These are phyloP conservation scores for Talaromyces liani DNA, from an alignment of 495 filamentous ascomycete genomes.

Conservation along the genomic window DNA sequence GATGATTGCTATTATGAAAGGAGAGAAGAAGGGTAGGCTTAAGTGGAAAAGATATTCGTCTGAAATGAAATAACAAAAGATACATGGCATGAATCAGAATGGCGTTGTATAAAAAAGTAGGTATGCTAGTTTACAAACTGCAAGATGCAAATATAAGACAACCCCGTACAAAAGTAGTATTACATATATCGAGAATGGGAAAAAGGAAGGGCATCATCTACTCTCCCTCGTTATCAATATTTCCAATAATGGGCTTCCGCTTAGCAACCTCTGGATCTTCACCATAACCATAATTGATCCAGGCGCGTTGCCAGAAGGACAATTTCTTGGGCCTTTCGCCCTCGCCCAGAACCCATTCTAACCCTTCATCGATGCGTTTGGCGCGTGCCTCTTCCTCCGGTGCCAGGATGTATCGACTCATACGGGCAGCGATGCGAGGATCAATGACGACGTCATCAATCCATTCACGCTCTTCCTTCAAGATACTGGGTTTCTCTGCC, in stretches of 20 bases:
- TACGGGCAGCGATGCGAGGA: constrained; percentile 64
- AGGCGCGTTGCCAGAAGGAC: constrained; percentile 35
- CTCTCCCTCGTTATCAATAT: constrained; percentile 28
- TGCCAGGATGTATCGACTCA: constrained; percentile 63
- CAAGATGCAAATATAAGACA: background rate
- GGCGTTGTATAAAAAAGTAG: background rate
- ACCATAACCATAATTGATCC: constrained; percentile 39
- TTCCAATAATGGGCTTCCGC: constrained; percentile 33
- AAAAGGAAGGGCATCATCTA: constrained; percentile 10
- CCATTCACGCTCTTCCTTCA: constrained; percentile 60
- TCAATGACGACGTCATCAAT: constrained; percentile 72
- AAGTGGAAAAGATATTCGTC: too few relatives aligned
- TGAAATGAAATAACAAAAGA: background rate
- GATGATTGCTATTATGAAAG: too few relatives aligned
- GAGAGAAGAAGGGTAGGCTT: too few relatives aligned
- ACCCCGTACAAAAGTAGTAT: background rate
- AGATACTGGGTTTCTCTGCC: background rate
- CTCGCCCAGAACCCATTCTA: constrained; percentile 60
- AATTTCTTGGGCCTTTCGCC: constrained; percentile 28
- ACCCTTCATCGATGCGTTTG: constrained; percentile 50
- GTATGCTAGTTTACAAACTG: constrained; percentile 5
- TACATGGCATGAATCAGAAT: background rate
- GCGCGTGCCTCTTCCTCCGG: constrained; percentile 62
- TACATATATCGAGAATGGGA: background rate
- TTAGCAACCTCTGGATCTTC: constrained; percentile 36